Base-by-base conservation (phyloP, 495 filamentous ascomycete species). In the Penicillium parvum region DNA sequence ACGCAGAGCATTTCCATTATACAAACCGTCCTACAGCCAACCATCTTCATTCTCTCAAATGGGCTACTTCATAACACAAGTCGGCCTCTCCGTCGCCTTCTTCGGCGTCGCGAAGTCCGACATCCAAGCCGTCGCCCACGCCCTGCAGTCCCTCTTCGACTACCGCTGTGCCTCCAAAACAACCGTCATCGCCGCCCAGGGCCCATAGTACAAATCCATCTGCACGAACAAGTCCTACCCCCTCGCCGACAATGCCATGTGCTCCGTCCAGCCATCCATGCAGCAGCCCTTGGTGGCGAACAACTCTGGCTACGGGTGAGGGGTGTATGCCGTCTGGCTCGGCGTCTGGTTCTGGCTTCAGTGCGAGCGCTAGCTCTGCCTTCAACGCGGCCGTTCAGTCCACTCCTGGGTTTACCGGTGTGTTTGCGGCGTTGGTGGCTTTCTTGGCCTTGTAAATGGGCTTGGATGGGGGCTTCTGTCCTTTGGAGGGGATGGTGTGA, bases 41-140 rank as follows among this genome's bases (percentile, higher is more conserved):
- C n/a, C n/a, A n/a, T n/a, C n/a, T n/a, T n/a, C n/a, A n/a, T n/a
- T n/a, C n/a, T n/a, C n/a, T n/a, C 54, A 80, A 45, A 40, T 77
- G 22, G 65, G 63, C 18, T 78, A 77, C 55, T 79, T 79, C 65
- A 72, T 79, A 54, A 25, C 55, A 17, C 77, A 81, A 51, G 70
- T 79, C 38, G 73, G 58, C 7, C 50, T 74, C 2, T 56, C 73
- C 12, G 72, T 72, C 19, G 55, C 66, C 11, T 75, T 72, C 16
- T 78, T 78, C 35, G 77, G 77, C 16, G 74, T 79, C 27, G 59
- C 70, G 16, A 15, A 25, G 27, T 39, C 43, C 9, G 43, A 46
- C 17, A 46, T 46, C 19, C 12, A 23, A 15, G 43, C 35, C 18
- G 43, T 40, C 36, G 43, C 22, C 20, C 53, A 17, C 9, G 63